These are phyloP conservation scores for Hymenoscyphus infarciens DNA, from an alignment of 2,329 filamentous ascomycete genomes.

Conservation along the genomic window DNA sequence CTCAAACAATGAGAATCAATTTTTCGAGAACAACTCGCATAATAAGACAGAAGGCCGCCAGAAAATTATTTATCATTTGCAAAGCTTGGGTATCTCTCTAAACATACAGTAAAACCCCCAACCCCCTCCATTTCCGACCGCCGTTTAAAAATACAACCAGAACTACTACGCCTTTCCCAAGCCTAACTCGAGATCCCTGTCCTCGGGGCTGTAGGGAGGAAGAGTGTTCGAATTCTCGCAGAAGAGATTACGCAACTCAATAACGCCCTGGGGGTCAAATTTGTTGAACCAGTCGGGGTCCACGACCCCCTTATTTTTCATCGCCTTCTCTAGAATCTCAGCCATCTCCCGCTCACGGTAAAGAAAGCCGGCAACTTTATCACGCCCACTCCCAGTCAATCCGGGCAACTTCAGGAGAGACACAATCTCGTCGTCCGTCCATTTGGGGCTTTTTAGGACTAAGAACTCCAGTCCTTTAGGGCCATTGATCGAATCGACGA, in stretches of 20 bases:
- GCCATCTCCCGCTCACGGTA: neutral
- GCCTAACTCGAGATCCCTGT: neutral
- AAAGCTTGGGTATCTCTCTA: too few relatives aligned
- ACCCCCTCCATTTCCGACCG: too few relatives aligned
- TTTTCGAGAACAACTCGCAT: too few relatives aligned
- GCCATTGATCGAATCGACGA: neutral
- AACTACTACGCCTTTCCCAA: neutral
- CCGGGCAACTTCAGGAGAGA: neutral
- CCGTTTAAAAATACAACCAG: neutral
- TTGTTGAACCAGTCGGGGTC: neutral
- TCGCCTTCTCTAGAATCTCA: neutral
- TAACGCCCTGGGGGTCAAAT: too few relatives aligned
- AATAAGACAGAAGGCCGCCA: too few relatives aligned
- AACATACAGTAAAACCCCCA: too few relatives aligned
- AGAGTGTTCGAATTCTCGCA: neutral
- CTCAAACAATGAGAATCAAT: too few relatives aligned
- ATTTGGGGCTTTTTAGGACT: neutral
- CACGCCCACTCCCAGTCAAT: neutral
- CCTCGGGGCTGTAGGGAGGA: neutral
- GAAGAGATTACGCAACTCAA: too few relatives aligned
- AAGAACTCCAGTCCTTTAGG: neutral
- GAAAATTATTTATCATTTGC: too few relatives aligned
- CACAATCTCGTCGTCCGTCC: slow-evolving; percentile 5
- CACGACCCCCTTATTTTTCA: neutral
- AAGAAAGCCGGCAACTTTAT: slow-evolving; percentile 1